Conservation (phyloP, 495 filamentous ascomycete genomes). For the Aspergillus mulundensis region DNA sequence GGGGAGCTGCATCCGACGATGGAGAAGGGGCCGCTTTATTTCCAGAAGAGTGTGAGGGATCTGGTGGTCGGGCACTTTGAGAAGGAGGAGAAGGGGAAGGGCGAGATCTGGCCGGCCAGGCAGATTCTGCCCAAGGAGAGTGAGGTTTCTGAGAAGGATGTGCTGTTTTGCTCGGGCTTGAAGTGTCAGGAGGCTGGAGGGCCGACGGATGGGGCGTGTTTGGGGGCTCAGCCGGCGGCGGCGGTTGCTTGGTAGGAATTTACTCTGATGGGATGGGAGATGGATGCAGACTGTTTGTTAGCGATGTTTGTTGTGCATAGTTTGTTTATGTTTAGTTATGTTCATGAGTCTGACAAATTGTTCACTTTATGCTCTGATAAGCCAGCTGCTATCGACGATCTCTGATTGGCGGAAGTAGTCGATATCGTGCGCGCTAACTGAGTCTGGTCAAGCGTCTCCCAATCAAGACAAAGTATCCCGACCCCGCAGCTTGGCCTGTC, state of each 20-base stretch:
- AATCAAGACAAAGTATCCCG: background rate
- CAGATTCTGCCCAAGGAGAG: constrained; percentile 32
- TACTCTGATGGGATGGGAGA: too few relatives aligned
- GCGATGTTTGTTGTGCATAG: too few relatives aligned
- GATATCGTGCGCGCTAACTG: background rate
- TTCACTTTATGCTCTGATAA: too few relatives aligned
- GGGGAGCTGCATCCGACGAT: constrained; percentile 42
- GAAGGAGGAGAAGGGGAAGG: constrained; percentile 34
- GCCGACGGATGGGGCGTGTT: constrained; percentile 25
- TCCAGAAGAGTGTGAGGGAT: constrained; percentile 42
- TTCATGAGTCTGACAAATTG: too few relatives aligned
- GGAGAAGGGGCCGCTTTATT: constrained; percentile 44
- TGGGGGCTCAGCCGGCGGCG: constrained; percentile 16
- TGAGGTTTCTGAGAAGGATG: constrained; percentile 29
- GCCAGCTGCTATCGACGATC: too few relatives aligned
- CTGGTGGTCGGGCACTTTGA: constrained; percentile 35
- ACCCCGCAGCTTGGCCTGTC: background rate
- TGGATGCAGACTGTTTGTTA: too few relatives aligned
- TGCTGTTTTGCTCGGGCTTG: constrained; percentile 37
- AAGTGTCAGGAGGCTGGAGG: constrained; percentile 24
- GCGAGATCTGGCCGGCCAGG: constrained; percentile 49
- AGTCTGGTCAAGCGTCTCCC: background rate
- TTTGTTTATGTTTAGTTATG: too few relatives aligned
- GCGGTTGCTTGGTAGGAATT: constrained; percentile 6
- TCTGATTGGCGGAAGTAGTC: too few relatives aligned